These are phyloP conservation scores for Hanseniaspora clermontiae DNA, from an alignment of 805 yeast genomes.

Conservation along the genomic window DNA sequence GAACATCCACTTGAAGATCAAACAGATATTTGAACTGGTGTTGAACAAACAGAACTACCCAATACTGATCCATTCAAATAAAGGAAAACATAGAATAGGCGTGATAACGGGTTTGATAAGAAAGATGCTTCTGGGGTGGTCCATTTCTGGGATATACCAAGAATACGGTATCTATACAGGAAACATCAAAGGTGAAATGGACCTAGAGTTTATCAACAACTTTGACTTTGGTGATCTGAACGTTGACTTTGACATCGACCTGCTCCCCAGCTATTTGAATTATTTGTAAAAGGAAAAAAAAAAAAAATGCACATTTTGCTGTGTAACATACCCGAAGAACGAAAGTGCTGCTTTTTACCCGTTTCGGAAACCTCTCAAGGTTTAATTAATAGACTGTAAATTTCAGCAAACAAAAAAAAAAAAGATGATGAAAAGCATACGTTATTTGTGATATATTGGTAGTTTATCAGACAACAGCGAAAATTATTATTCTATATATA, in stretches of 20 bases:
- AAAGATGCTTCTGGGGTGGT: constrained; percentile 82
- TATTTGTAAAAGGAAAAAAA: neutral
- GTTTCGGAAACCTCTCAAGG: neutral
- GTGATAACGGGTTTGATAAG: constrained; percentile 85
- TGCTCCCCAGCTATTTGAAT: constrained; percentile 9
- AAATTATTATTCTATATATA: no score
- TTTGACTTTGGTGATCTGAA: constrained; percentile 9
- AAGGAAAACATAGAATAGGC: constrained; percentile 95
- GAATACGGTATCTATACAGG: constrained; percentile 87
- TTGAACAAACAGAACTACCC: constrained; percentile 67
- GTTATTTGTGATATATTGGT: neutral
- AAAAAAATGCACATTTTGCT: no score
- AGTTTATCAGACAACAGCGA: no score
- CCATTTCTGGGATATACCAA: constrained; percentile 80
- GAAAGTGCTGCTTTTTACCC: neutral
- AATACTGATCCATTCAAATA: constrained; percentile 78
- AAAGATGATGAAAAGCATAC: neutral
- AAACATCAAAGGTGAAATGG: constrained; percentile 78
- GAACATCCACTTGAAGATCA: constrained; percentile 45
- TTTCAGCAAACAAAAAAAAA: neutral
- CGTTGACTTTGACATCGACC: constrained; percentile 4
- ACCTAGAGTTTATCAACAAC: constrained; percentile 70
- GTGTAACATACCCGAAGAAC: no score
- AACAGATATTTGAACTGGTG: constrained; percentile 43
- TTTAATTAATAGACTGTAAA: neutral